A percentile compares a stretch with the other conserved stretches of the same genome.
These are phyloP conservation scores for Endotrypanum monterogeii DNA, from an alignment of 208 protist genomes.

Conservation along the genomic window DNA sequence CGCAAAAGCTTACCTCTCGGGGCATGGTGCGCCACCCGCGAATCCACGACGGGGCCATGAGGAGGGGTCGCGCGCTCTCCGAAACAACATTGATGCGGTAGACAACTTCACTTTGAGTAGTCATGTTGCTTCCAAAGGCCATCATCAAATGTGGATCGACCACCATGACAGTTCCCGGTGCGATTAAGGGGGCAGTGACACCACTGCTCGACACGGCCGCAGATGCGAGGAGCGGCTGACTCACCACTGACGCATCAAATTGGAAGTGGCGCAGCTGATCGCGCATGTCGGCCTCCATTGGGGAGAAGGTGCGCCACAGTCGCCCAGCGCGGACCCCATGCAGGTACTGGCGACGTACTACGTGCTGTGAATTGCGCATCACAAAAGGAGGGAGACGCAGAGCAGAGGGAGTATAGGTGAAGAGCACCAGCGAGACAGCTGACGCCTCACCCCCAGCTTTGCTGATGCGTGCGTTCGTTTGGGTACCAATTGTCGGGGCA, in stretches of 20 bases:
- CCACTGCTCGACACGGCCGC: not conserved
- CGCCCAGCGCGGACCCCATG: conserved; percentile 36
- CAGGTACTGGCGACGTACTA: conserved; percentile 74
- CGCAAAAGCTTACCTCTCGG: conserved; percentile 70
- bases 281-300: conserved; percentile 73
- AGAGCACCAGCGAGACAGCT: conserved; percentile 76
- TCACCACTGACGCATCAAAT: conserved; percentile 60
- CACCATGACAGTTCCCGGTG: conserved; percentile 68
- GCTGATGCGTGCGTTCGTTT: conserved; percentile 53
- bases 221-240: conserved; percentile 23
- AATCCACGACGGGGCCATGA: conserved; percentile 79
- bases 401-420: conserved; percentile 61
- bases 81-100: conserved; percentile 73
- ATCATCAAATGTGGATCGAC: conserved; percentile 85
- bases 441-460: conserved; percentile 12
- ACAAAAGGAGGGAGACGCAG: conserved; percentile 59
- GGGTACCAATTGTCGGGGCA: conserved; percentile 75
- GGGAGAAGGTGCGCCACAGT: conserved; percentile 58
- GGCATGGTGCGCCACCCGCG: conserved; percentile 74
- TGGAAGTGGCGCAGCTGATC: conserved; percentile 71
- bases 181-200: conserved; percentile 21
- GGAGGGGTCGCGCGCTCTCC: conserved; percentile 47
- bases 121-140: conserved; percentile 75
- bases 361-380: conserved; percentile 66
- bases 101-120: conserved; percentile 46